Conservation (phyloP, 106 monocot genomes). For the Acanthochlamys bracteata region DNA sequence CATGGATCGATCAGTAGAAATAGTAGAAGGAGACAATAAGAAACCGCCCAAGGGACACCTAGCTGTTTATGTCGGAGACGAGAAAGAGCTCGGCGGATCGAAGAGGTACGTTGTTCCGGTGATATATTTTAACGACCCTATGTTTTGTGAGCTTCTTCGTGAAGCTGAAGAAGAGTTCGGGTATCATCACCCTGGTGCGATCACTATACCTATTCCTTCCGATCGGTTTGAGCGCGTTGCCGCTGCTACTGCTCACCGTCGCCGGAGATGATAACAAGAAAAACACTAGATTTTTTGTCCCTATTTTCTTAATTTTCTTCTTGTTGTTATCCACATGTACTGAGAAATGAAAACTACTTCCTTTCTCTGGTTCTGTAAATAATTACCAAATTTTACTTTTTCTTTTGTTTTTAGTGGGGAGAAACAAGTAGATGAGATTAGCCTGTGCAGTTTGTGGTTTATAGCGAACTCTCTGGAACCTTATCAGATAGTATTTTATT, state of each 20-base stretch:
- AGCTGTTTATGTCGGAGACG: constrained; percentile 44
- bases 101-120: constrained; percentile 50
- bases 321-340: no score
- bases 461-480: no score
- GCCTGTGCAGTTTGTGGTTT: no score
- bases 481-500: no score
- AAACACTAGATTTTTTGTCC: no score
- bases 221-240: constrained; percentile 47
- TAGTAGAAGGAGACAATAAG: neutral
- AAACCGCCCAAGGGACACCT: constrained; percentile 53
- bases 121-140: constrained; percentile 66
- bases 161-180: constrained; percentile 58
- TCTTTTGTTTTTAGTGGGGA: no score
- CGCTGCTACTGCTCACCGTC: constrained; percentile 14
- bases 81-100: constrained; percentile 5
- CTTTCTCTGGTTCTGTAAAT: no score
- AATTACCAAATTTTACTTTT: no score
- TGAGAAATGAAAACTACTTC: no score
- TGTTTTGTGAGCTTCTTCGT: constrained; percentile 59
- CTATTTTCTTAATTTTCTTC: no score
- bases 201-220: constrained; percentile 59
- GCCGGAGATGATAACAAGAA: neutral
- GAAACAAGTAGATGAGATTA: no score
- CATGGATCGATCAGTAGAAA: neutral
- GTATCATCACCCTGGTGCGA: constrained; percentile 48